Percentiles rank a stretch among this genome's conserved stretches.
Conservation (phyloP, 805 yeast species). For the Ogataea ganodermae region DNA sequence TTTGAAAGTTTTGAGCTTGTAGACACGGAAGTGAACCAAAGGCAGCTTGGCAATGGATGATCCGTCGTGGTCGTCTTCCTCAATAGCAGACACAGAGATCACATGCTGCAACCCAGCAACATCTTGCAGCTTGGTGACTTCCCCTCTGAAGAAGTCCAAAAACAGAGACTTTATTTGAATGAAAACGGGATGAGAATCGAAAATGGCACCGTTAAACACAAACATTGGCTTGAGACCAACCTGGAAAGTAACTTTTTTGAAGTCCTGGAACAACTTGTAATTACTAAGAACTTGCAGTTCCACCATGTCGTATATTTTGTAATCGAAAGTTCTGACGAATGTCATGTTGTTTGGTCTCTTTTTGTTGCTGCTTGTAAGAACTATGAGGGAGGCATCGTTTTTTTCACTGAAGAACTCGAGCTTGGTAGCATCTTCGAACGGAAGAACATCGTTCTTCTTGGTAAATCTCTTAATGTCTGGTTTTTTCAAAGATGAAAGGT, state of each 20-base stretch:
- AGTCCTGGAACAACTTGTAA: constrained; percentile 74
- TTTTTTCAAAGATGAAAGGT: constrained; percentile 85
- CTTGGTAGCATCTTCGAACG: constrained; percentile 85
- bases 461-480: constrained; percentile 86
- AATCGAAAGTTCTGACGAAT: constrained; percentile 86
- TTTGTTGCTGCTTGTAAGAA: constrained; percentile 77
- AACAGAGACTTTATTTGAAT: constrained; percentile 85
- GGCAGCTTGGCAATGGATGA: constrained; percentile 64
- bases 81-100: constrained; percentile 75
- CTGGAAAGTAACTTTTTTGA: constrained; percentile 75
- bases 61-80: constrained; percentile 73
- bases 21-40: constrained; percentile 84
- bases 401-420: constrained; percentile 93
- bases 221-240: constrained; percentile 95
- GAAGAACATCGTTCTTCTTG: constrained; percentile 85
- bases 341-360: constrained; percentile 92
- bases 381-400: constrained; percentile 86
- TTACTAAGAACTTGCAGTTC: constrained; percentile 75
- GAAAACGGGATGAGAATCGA: constrained; percentile 85
- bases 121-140: constrained; percentile 77
- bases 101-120: constrained; percentile 94
- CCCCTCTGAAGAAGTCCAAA: constrained; percentile 88
- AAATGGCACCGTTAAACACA: constrained; percentile 87
- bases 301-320: constrained; percentile 89
- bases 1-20: constrained; percentile 75